phyloP scores from a whole-genome alignment of 1,284 basidiomycete species.

The Cystobasidium sp. region DNA sequence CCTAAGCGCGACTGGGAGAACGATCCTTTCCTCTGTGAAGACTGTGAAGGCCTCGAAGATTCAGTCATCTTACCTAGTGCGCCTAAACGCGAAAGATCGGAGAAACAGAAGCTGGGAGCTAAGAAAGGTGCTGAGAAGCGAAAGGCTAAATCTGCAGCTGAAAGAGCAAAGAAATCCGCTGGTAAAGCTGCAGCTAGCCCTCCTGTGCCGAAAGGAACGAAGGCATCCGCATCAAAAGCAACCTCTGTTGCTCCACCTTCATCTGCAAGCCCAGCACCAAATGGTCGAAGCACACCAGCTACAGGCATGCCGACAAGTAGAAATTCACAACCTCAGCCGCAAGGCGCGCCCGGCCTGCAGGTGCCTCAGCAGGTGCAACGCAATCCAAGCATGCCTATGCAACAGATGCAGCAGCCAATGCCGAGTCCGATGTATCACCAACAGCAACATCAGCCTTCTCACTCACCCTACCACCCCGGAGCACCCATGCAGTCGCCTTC shows the following conservation, averaged over 20 bases:
- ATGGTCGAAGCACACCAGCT: background rate
- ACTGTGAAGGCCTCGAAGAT: slow-evolving; percentile 32
- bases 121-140: slow-evolving; percentile 40
- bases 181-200: slow-evolving; percentile 25
- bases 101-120: slow-evolving; percentile 31
- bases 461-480: slow-evolving; percentile 3
- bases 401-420: background rate
- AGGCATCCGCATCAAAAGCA: background rate
- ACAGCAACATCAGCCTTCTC: slow-evolving; percentile 1
- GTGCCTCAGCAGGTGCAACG: background rate
- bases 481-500: background rate
- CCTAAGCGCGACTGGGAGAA: slow-evolving; percentile 48
- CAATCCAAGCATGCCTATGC: background rate
- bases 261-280: background rate
- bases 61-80: slow-evolving; percentile 32
- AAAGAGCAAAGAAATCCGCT: slow-evolving; percentile 32
- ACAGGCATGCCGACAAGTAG: background rate
- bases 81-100: slow-evolving; percentile 32
- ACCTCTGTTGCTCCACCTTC: background rate
- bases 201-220: background rate
- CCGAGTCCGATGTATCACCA: slow-evolving; percentile 1
- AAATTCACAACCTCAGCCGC: background rate
- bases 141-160: slow-evolving; percentile 25
- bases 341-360: background rate
- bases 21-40: slow-evolving; percentile 46